phyloP scores from a whole-genome alignment of 108 stramenopile species.

The Pseudonitzschia multiseries region DNA sequence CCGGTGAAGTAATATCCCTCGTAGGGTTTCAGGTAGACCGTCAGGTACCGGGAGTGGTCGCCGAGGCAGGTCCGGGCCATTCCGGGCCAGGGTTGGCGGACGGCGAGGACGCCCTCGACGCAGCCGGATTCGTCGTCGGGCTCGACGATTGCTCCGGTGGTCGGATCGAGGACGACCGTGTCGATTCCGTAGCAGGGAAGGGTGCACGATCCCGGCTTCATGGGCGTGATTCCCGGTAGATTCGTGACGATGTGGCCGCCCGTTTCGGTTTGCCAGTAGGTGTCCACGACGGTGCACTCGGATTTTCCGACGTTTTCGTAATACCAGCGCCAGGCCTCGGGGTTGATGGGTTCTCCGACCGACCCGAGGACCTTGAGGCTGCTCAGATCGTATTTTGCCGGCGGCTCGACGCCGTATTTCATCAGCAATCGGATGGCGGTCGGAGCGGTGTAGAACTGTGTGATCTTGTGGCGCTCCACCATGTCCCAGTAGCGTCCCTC shows the following conservation, averaged over 20 bases:
- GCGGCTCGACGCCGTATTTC: conserved; percentile 85
- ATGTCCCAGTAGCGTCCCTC: conserved; percentile 94
- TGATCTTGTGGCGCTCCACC: conserved; percentile 88
- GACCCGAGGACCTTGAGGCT: conserved; percentile 88
- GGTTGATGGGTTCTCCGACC: conserved; percentile 99
- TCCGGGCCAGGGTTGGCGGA: conserved; percentile 94
- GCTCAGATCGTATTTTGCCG: conserved; percentile 84
- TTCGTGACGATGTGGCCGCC: conserved; percentile 95
- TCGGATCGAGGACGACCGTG: conserved; percentile 87
- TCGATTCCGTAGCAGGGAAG: conserved; percentile 95
- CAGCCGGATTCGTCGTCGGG: conserved; percentile 50
- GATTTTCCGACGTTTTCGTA: conserved; percentile 88
- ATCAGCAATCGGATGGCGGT: conserved; percentile 97
- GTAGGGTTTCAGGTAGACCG: conserved; percentile 91
- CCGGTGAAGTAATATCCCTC: conserved; percentile 97
- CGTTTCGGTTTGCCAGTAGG: conserved; percentile 99
- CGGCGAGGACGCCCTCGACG: conserved; percentile 89
- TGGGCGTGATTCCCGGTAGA: conserved; percentile 91
- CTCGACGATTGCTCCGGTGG: conserved; percentile 55
- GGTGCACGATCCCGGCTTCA: conserved; percentile 95
- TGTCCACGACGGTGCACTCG: conserved; percentile 93
- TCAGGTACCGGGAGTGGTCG: conserved; percentile 93
- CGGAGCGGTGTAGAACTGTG: conserved; percentile 88
- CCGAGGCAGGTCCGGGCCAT: conserved; percentile 94
- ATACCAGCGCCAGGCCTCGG: conserved; percentile 99